Base-by-base conservation (phyloP, 1,139 yeast genomes). In the Protomyces pachydermus region DNA sequence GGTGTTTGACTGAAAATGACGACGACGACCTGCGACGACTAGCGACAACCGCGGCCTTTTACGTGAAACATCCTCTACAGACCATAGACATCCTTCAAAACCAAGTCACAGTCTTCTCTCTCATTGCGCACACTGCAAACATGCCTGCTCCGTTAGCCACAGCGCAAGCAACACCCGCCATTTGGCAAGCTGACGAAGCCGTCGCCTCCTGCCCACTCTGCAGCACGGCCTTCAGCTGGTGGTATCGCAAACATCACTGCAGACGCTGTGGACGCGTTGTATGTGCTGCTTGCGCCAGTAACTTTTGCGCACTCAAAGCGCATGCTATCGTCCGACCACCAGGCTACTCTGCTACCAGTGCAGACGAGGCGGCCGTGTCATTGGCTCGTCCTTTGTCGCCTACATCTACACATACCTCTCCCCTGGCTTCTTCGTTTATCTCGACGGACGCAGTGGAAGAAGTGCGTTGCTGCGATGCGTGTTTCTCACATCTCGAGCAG, bases 211-310 rank as follows among this genome's bases (percentile, higher is more conserved):
- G 98, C 72, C 79, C 80, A 42, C 74, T 85, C 12, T 93, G 98
- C 74, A 74, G 77, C 39, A 68, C 74, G 0, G 69, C 71, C 48
- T 93, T 87, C 75, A 79, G 87, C 0, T 77, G 91, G 68, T 83
- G 88, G 73, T 82, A 80, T 72, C 81, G 98, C 65, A 82, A 95
- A 68, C 98, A 95, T 75, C 98, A 93, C 75, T 93, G 99, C 74
- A 79, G 84, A 65, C 82, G 86, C 73, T 88, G 97, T 79, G 93
- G 97, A 50, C 75, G 84, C 63, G 86, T 88, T 3, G 87, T 85
- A 34, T 87, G 97, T 76, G 84, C 84, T 53, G 70, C 77, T 65
- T 86, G 96, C 73, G 83, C 72, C 61, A 67, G 69, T 12, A 61
- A 54, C 38, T 56, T 61, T 38, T 66, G 66, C 65, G 71, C n/a